Evolutionary conservation across 352 stramenopile genomes (phyloP).

Genomic region (Phytophthora pisi): DNA sequence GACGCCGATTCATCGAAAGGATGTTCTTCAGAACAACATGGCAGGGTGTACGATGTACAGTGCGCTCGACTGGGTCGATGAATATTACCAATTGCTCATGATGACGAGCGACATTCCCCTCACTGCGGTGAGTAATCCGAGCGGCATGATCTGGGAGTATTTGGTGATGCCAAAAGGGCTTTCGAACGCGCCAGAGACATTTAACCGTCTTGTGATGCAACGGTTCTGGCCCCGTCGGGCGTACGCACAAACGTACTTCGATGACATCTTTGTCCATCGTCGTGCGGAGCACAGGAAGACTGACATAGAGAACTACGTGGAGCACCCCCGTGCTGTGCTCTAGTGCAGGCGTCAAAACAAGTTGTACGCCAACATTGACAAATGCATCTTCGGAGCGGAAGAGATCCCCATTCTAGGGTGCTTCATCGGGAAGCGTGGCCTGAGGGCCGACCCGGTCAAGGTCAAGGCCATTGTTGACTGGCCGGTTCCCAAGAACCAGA

Average conservation of each 20-base stretch:
- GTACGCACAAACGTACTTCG: neutral
- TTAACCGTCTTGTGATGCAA: constrained; percentile 40
- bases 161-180: constrained; percentile 38
- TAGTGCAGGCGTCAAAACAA: neutral
- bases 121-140: constrained; percentile 25
- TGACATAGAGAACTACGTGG: neutral
- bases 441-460: too few species aligned
- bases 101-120: constrained; percentile 17
- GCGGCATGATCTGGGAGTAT: neutral
- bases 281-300: neutral
- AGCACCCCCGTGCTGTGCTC: neutral
- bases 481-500: too few species aligned
- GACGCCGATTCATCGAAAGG: too few species aligned
- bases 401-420: too few species aligned
- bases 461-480: too few species aligned
- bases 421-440: too few species aligned
- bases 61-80: too few species aligned
- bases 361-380: too few species aligned
- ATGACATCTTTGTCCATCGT: neutral
- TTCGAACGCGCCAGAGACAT: constrained; percentile 37
- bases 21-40: too few species aligned
- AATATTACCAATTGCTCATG: too few species aligned
- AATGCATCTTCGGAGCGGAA: too few species aligned
- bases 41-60: too few species aligned
- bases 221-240: constrained; percentile 9